A percentile compares a stretch with the other conserved stretches of the same genome.
phyloP scores from a whole-genome alignment of 2,329 filamentous ascomycete species.

The Aspergillus sp. region DNA sequence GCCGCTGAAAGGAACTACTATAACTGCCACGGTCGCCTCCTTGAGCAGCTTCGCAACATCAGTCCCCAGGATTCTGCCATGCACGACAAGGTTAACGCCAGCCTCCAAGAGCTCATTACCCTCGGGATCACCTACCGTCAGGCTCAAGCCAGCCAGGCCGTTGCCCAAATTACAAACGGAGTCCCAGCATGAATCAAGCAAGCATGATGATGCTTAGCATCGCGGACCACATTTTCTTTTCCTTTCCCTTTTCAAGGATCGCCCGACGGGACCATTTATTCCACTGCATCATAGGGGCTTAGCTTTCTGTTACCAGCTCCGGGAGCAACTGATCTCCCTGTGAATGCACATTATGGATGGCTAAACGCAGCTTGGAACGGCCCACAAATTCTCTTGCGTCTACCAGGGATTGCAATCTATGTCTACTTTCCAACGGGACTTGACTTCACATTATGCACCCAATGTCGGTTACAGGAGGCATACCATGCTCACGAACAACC shows the following conservation, averaged over 20 bases:
- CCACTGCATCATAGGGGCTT: not conserved
- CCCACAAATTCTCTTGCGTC: slow-evolving; percentile 1
- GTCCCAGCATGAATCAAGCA: slow-evolving; percentile 31
- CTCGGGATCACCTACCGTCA: slow-evolving; percentile 44
- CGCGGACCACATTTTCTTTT: not conserved
- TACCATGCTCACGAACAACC: slow-evolving; percentile 1
- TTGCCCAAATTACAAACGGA: slow-evolving; percentile 35
- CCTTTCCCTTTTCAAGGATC: not conserved
- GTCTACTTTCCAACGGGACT: not conserved
- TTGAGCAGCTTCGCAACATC: slow-evolving; percentile 41
- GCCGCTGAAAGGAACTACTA: slow-evolving; percentile 44
- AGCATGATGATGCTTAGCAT: not conserved
- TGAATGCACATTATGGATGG: not conserved
- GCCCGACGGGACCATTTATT: not conserved
- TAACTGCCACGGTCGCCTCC: slow-evolving; percentile 40
- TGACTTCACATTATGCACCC: not conserved
- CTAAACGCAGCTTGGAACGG: not conserved
- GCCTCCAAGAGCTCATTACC: slow-evolving; percentile 45
- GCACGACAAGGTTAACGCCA: slow-evolving; percentile 47
- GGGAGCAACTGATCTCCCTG: not conserved
- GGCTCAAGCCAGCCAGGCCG: slow-evolving; percentile 42
- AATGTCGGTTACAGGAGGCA: not conserved
- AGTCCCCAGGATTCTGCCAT: slow-evolving; percentile 41
- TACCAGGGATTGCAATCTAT: not conserved
- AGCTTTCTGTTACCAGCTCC: slow-evolving; percentile 1